phyloP scores from a whole-genome alignment of 805 yeast species.

The Yamadazyma scolyti region DNA sequence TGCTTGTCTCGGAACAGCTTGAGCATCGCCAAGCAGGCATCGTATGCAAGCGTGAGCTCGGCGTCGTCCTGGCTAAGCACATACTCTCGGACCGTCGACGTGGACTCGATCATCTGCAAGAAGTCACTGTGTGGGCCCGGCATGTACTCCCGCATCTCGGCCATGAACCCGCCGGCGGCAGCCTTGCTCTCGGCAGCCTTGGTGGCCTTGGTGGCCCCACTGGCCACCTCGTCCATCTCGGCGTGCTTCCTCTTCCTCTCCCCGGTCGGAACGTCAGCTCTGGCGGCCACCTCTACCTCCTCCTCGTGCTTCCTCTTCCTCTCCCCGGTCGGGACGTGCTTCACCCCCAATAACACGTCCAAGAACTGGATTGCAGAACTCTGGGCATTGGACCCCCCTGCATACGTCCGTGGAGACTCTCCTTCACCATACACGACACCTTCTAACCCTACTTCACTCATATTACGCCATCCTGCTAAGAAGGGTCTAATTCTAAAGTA shows the following conservation, averaged over 20 bases:
- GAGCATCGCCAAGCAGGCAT: conserved; percentile 85
- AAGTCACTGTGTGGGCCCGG: conserved; percentile 82
- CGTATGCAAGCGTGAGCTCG: conserved; percentile 69
- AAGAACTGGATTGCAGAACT: conserved; percentile 84
- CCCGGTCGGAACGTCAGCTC: too few species aligned
- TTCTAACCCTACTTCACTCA: conserved; percentile 77
- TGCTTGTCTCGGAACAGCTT: conserved; percentile 89
- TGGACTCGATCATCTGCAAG: conserved; percentile 54
- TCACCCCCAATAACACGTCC: conserved; percentile 71
- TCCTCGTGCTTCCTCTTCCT: too few species aligned
- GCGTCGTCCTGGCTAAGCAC: conserved; percentile 46
- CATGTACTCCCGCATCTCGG: conserved; percentile 86
- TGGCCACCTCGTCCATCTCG: too few species aligned
- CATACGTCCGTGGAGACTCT: conserved; percentile 46
- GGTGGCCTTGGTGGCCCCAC: too few species aligned
- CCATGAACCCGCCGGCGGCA: too few species aligned
- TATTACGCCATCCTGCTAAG: conserved; percentile 91
- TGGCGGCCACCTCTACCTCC: too few species aligned
- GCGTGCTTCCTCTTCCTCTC: too few species aligned
- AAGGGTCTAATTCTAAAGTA: conserved; percentile 84
- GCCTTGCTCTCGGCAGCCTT: too few species aligned
- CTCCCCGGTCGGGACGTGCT: conserved; percentile 76
- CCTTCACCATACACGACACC: conserved; percentile 81
- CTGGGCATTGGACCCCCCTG: conserved; percentile 96
- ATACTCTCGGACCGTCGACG: conserved; percentile 60